These are phyloP conservation scores for Trichoderma hamatum DNA, from an alignment of 2,329 filamentous ascomycete genomes.

Conservation along the genomic window DNA sequence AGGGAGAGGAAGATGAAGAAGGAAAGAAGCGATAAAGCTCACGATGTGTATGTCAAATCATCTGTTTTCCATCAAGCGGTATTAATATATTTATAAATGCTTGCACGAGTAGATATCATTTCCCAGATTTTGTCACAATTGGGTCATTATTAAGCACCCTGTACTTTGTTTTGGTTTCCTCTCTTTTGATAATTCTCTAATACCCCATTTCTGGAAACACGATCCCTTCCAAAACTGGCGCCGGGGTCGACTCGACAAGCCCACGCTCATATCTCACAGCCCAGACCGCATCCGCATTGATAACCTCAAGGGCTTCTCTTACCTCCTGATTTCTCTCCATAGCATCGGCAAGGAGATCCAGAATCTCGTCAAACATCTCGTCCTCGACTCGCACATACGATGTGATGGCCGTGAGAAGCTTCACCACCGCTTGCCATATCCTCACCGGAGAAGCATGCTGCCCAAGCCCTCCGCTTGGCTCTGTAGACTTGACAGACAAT, in stretches of 20 bases:
- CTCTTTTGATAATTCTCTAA: background rate
- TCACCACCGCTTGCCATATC: conserved; percentile 65
- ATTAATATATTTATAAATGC: background rate
- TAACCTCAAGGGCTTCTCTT: conserved; percentile 59
- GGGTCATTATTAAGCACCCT: background rate
- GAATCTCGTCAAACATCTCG: conserved; percentile 70
- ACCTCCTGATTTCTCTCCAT: conserved; percentile 53
- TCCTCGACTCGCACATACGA: conserved; percentile 67
- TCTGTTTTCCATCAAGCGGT: background rate
- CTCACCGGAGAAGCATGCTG: conserved; percentile 63
- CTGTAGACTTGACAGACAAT: conserved; percentile 19
- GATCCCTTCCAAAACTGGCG: conserved; percentile 49
- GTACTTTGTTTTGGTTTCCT: too few species aligned
- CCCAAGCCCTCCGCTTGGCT: conserved; percentile 49
- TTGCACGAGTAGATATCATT: background rate
- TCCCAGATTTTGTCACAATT: too few species aligned
- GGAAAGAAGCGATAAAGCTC: background rate
- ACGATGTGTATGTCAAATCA: background rate
- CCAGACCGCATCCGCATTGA: conserved; percentile 81
- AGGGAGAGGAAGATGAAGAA: background rate
- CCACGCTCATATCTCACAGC: conserved; percentile 58
- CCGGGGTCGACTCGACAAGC: conserved; percentile 41
- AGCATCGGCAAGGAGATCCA: conserved; percentile 62
- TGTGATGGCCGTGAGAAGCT: conserved; percentile 63
- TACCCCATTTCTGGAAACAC: conserved; percentile 42